A percentile compares a stretch with the other conserved stretches of the same genome.
Evolutionary conservation across 2,329 filamentous ascomycete genomes (phyloP).

Genomic region (Fusarium lateritium): DNA sequence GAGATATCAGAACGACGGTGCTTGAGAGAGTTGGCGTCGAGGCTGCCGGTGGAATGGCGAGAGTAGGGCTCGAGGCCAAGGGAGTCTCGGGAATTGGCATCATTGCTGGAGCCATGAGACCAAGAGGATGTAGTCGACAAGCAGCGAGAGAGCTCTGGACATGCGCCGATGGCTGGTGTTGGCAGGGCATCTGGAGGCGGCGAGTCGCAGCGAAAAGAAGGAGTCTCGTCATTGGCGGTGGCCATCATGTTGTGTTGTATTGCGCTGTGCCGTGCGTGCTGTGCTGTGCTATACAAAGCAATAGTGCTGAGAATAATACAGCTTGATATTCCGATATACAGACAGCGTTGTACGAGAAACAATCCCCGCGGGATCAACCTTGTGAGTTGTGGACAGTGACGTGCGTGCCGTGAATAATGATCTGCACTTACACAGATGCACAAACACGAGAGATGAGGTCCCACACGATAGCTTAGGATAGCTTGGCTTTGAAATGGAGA

Average conservation of each 20-base stretch:
- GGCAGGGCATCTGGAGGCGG: conserved; percentile 76
- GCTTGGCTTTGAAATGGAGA: conserved; percentile 25
- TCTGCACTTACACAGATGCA: conserved; percentile 46
- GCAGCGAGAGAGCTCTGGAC: conserved; percentile 72
- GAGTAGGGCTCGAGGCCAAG: conserved; percentile 69
- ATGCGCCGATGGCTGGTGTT: conserved; percentile 72
- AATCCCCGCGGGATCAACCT: conserved; percentile 26
- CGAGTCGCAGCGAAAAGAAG: conserved; percentile 66
- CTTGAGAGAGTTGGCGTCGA: conserved; percentile 67
- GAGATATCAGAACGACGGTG: conserved; percentile 62
- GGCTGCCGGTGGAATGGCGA: conserved; percentile 76
- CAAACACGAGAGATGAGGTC: conserved; percentile 38
- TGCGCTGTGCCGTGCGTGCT: background rate
- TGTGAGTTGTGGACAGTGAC: conserved; percentile 32
- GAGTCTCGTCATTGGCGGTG: conserved; percentile 52
- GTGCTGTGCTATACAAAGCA: conserved; percentile 6
- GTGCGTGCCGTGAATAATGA: conserved; percentile 38
- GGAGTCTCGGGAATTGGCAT: conserved; percentile 67
- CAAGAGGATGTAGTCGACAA: conserved; percentile 74
- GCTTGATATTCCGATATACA: conserved; percentile 23
- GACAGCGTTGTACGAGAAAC: conserved; percentile 11
- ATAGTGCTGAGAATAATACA: conserved; percentile 8
- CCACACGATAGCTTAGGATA: conserved; percentile 36
- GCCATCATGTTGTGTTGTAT: conserved; percentile 50
- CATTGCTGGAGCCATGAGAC: conserved; percentile 68